Base-by-base conservation (phyloP, 2,329 filamentous ascomycete genomes). In the Davidsoniella neocaledoniae region DNA sequence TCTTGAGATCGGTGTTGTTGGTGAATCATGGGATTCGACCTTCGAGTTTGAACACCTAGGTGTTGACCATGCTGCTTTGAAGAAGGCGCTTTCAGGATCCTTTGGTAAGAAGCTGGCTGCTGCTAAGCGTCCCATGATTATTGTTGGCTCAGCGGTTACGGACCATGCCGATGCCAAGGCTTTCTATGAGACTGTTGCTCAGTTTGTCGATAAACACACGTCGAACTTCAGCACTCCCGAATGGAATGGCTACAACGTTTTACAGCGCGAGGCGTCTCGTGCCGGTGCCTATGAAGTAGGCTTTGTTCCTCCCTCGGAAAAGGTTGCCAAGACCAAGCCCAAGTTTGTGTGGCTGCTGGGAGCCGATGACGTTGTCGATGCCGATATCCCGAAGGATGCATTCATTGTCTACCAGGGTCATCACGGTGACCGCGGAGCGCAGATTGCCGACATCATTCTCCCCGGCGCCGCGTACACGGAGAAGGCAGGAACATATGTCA, bases 381-480 rank as follows among this genome's bases (percentile, higher is more conserved):
- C 77, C 53, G 87, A 95, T 58, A 85, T 98, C 52, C 91, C 91
- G 59, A 94, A 91, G 73, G 84, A 91, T 57, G 88, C 91, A 10
- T 98, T 96, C 63, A 81, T 98, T 55, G 77, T 98, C 60, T 98
- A 98, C 72, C 91, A 98, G 68, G 91, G 91, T 56, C 91, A 98
- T 66, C 91, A 98, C 66, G 91, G 91, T 67, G 91, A 98, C 69
- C 77, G 77, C 48, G 91, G 90, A 56, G 91, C 91, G 50, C 83
- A 93, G 67, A 77, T 95, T 54, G 91, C 91, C 45, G 90, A 98
- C 60, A 78, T 98, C 52, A 77, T 98, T 57, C 83, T 98, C 17
- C 91, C 91, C 25, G 90, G 87, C 57, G 87, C 87, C 46, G 87
- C 91, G 10, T 98, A 95, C 70, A 96, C 90, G 21, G 91, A 98